Base-by-base conservation (phyloP, 768 basidiomycete species). In the Kwoniella sp. region DNA sequence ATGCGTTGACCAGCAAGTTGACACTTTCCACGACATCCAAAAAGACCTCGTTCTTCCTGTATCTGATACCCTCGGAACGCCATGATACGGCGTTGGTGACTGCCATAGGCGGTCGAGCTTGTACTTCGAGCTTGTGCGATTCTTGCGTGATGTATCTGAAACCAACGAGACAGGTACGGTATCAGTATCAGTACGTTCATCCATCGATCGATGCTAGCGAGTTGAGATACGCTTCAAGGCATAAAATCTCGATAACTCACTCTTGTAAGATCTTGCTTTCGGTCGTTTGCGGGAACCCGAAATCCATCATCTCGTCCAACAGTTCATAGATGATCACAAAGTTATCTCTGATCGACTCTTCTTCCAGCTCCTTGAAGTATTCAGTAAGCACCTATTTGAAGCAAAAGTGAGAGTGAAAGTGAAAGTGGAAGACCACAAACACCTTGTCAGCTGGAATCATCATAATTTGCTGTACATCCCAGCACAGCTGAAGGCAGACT, bases 251-350 rank as follows among this genome's bases (percentile, higher is more conserved):
- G 9, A 30, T 44, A 15, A 83, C 88, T 73, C 67, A 91, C 88
- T 98, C 95, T 82, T 98, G 95, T 55, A 98, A 81, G 71, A 98
- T 99, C 84, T 99, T 98, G 85, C 91, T 92, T 83, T 99, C 96
- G 17, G 96, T 98, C 46, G 95, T 99, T 80, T 98, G 96, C 0
- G 96, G 95, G 78, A 89, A 97, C 8, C 96, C 96, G 81, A 96
- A 99, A 83, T 99, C 96, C 93, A 98, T 97, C 92, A 98, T 97
- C 83, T 99, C 96, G 74, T 98, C 95, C 83, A 99, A 85, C 58
- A 98, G 86, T 79, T 98, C 95, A 80, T 96, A 99, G 55, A 99
- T 96, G 77, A 99, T 96, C 44, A 99, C 96, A 77, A 99, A 99
- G 77, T 99, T 99, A 81, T 99, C 96, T 8, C 96, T 85, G 77